Percentiles rank a stretch among this genome's conserved stretches.
These are phyloP conservation scores for Eucalyptus brandiana DNA, from an alignment of 345 rosid genomes.

Conservation along the genomic window DNA sequence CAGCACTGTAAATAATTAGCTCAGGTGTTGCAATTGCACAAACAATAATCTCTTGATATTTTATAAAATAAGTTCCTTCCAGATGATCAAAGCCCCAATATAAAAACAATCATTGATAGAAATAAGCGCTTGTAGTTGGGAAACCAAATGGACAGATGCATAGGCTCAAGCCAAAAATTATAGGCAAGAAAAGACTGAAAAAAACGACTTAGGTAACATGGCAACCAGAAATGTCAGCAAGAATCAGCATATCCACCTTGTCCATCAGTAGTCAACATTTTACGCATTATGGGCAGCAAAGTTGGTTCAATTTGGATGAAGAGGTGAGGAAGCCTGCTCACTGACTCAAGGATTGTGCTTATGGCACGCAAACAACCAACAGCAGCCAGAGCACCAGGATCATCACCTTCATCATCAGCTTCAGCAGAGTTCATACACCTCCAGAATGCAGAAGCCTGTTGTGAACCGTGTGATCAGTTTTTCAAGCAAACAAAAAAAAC, in stretches of 20 bases:
- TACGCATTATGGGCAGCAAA: slow-evolving; percentile 83
- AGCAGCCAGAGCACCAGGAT: slow-evolving; percentile 93
- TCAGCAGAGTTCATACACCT: slow-evolving; percentile 89
- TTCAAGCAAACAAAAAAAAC: not conserved
- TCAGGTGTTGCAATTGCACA: not conserved
- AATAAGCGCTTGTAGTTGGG: not conserved
- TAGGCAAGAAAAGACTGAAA: not conserved
- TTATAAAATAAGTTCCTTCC: not conserved
- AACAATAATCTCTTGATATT: not conserved
- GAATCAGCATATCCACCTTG: slow-evolving; percentile 40
- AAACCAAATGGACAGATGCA: not conserved
- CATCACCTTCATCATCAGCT: slow-evolving; percentile 72
- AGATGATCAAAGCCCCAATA: not conserved
- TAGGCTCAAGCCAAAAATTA: not conserved
- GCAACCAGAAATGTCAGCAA: not conserved
- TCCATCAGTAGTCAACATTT: slow-evolving; percentile 95
- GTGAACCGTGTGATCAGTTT: not conserved
- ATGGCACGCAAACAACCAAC: slow-evolving; percentile 97
- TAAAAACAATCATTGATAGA: not conserved
- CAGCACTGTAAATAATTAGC: not conserved
- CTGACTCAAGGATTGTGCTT: slow-evolving; percentile 92
- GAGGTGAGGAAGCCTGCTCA: slow-evolving; percentile 84
- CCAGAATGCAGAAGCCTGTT: slow-evolving; percentile 95
- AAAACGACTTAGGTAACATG: not conserved
- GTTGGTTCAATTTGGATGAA: slow-evolving; percentile 85